A percentile compares a stretch with the other conserved stretches of the same genome.
Evolutionary conservation across 495 filamentous ascomycete genomes (phyloP).

Genomic region (Daldinia concentrica): DNA sequence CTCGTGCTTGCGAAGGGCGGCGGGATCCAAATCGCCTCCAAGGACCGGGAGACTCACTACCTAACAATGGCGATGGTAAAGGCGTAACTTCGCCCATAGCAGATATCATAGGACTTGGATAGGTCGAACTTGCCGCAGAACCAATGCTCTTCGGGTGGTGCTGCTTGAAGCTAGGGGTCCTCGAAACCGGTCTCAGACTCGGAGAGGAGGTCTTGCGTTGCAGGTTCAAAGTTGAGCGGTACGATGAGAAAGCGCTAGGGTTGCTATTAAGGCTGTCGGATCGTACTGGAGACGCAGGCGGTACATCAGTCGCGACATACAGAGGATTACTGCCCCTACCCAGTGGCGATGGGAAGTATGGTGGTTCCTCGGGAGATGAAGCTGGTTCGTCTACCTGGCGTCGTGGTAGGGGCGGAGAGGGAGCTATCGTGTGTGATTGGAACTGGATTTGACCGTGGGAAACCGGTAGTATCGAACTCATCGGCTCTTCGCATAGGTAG

Average conservation of each 20-base stretch:
- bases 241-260: slow-evolving; percentile 40
- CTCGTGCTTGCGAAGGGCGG: slow-evolving; percentile 51
- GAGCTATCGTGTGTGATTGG: slow-evolving; percentile 43
- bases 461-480: slow-evolving; percentile 17
- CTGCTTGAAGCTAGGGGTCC: slow-evolving; percentile 60
- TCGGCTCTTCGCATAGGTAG: slow-evolving; percentile 37
- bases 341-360: slow-evolving; percentile 37
- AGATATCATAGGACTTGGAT: slow-evolving; percentile 71
- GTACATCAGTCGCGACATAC: slow-evolving; percentile 51
- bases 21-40: slow-evolving; percentile 65
- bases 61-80: slow-evolving; percentile 85
- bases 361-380: slow-evolving; percentile 22
- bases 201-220: slow-evolving; percentile 54
- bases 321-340: slow-evolving; percentile 38
- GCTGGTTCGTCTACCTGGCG: slow-evolving; percentile 23
- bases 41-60: slow-evolving; percentile 74
- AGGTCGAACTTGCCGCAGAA: slow-evolving; percentile 56
- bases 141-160: slow-evolving; percentile 49
- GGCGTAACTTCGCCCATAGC: slow-evolving; percentile 93
- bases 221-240: slow-evolving; percentile 44
- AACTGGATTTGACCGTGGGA: slow-evolving; percentile 40
- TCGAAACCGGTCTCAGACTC: slow-evolving; percentile 54
- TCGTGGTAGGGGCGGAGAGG: slow-evolving; percentile 40
- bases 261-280: slow-evolving; percentile 40
- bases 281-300: slow-evolving; percentile 37